Percentiles rank a stretch among this genome's conserved stretches.
phyloP scores from a whole-genome alignment of 1,139 yeast genomes.

The Petasospora fabianii region DNA sequence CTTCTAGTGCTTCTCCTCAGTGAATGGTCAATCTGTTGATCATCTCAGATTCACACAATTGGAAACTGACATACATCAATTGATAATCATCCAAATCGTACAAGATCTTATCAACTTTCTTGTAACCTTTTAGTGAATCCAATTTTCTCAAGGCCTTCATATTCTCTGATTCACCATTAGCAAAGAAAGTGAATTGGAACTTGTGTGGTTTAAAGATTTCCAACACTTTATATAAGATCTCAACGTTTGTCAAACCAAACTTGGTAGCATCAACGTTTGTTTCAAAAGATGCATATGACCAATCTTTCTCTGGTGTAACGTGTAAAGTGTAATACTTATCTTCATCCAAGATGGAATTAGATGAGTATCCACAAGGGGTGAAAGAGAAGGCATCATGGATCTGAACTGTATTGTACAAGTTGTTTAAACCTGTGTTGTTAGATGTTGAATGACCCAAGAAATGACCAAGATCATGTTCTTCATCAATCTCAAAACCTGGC shows the following conservation, averaged over 20 bases:
- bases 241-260: conserved; percentile 42
- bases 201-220: conserved; percentile 68
- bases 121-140: conserved; percentile 48
- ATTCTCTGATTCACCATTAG: conserved; percentile 29
- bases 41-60: too few relatives aligned
- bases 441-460: conserved; percentile 68
- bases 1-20: too few relatives aligned
- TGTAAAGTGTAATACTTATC: conserved; percentile 84
- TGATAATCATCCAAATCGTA: conserved; percentile 66
- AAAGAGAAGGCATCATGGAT: conserved; percentile 87
- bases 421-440: conserved; percentile 54
- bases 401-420: conserved; percentile 44
- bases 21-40: too few relatives aligned
- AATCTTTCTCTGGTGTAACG: conserved; percentile 89
- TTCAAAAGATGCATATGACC: conserved; percentile 96
- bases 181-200: conserved; percentile 66
- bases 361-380: conserved; percentile 94
- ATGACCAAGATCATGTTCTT: conserved; percentile 74
- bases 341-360: conserved; percentile 67
- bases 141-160: conserved; percentile 38
- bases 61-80: conserved; percentile 37
- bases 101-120: conserved; percentile 61
- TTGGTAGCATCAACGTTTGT: conserved; percentile 64
- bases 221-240: conserved; percentile 56
- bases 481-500: conserved; percentile 42